Evolutionary conservation across 805 yeast genomes (phyloP), one percentile per base, ranked within the genome.

Genomic region (Wickerhamiella musiphila): DNA sequence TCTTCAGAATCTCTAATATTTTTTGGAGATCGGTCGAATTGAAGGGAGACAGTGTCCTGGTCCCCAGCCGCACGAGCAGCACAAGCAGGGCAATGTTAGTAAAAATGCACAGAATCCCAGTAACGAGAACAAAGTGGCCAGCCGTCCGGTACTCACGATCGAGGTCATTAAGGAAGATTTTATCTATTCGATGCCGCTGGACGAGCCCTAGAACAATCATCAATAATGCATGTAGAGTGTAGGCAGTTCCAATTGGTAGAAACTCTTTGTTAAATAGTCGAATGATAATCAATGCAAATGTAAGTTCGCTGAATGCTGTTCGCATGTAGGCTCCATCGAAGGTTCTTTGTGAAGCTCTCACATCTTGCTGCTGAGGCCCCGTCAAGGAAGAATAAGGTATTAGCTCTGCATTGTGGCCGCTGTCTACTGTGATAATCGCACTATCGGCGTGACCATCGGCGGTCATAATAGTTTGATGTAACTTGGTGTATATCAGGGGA

Each of bases 261-360:
- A 75, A 77, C 42, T 73, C 78, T 24, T 49, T 56, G 4, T 70
- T 59, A 49, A 78, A 78, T 23, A 78, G 51, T 49, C 75, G 73
- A 42, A 78, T 60, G 12, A 78, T 64, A 34, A 77, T 53, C 20
- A 77, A 55, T 3, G 78, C 63, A 44, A 79, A 73, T 8, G 82
- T 65, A 18, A 79, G 51, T 33, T 73, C 65, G 14, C 78, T 74
- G 19, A 79, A 54, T 14, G 84, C 76, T 0, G 84, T 69, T 32
- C 93, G 53, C 17, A 75, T 60, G 46, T 79, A 78, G 1, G 92
- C 84, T 0, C 92, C 93, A 47, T 78, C 90, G 45, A 77, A 78
- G 0, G 92, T 78, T 35, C 93, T 53, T 52, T 78, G 90, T 43
- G 75, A 76, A 0, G 86, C 90, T 43, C 53, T 41, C n/a, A 50